These are phyloP conservation scores for Leccinum cinnamomeum DNA, from an alignment of 1,284 basidiomycete species.

Conservation along the genomic window DNA sequence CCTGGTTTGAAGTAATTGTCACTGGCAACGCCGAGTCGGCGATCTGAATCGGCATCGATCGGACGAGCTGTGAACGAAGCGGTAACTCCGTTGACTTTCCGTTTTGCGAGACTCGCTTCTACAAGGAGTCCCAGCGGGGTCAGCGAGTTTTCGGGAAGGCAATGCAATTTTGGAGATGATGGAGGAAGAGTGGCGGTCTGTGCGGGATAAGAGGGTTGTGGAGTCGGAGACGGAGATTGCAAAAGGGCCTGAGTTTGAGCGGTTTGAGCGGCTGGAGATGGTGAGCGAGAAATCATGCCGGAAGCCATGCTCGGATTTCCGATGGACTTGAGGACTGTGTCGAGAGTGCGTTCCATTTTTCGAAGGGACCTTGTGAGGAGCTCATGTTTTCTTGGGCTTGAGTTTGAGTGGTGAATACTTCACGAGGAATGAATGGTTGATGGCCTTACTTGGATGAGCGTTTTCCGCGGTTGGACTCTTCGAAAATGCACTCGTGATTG, in stretches of 20 bases:
- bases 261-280: slow-evolving; percentile 62
- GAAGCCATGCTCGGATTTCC: slow-evolving; percentile 77
- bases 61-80: slow-evolving; percentile 41
- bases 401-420: slow-evolving; percentile 35
- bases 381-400: slow-evolving; percentile 75
- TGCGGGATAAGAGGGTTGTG: slow-evolving; percentile 23
- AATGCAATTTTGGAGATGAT: slow-evolving; percentile 76
- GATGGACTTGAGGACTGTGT: slow-evolving; percentile 82
- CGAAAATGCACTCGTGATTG: slow-evolving; percentile 90
- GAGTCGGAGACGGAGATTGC: slow-evolving; percentile 57
- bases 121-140: slow-evolving; percentile 90
- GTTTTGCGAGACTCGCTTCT: slow-evolving; percentile 88
- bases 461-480: slow-evolving; percentile 93
- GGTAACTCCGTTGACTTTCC: slow-evolving; percentile 52
- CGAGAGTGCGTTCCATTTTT: slow-evolving; percentile 91
- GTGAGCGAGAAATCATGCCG: slow-evolving; percentile 79
- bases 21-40: slow-evolving; percentile 80
- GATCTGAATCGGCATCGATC: slow-evolving; percentile 37
- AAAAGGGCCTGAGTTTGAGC: slow-evolving; percentile 61
- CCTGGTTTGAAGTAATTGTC: slow-evolving; percentile 95
- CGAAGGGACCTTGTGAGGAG: slow-evolving; percentile 83
- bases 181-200: slow-evolving; percentile 25
- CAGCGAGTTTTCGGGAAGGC: slow-evolving; percentile 85
- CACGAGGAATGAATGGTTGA: slow-evolving; percentile 15
- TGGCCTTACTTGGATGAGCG: slow-evolving; percentile 77